phyloP scores from a whole-genome alignment of 2,329 filamentous ascomycete species.

The Fusarium equiseti region DNA sequence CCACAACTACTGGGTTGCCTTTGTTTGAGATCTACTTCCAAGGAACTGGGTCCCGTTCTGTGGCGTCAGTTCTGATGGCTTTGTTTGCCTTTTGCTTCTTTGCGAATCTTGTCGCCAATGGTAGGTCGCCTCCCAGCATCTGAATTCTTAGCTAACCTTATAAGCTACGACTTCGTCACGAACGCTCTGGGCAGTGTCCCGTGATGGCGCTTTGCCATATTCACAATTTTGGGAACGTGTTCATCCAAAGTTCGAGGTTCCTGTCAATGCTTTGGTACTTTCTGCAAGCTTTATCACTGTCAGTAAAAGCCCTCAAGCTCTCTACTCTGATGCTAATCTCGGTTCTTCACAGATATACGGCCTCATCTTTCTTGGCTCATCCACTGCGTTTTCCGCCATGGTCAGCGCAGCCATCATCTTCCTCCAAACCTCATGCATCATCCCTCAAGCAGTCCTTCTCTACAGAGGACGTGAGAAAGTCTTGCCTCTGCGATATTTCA shows the following conservation, averaged over 20 bases:
- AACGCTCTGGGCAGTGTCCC: constrained; percentile 42
- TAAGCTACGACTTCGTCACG: constrained; percentile 39
- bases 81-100: constrained; percentile 43
- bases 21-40: constrained; percentile 42
- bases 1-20: constrained; percentile 27
- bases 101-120: constrained; percentile 36
- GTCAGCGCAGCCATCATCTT: constrained; percentile 48
- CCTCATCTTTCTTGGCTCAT: constrained; percentile 48
- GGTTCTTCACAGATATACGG: constrained; percentile 39
- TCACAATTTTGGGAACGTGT: constrained; percentile 43
- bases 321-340: not conserved
- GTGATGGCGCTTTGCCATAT: constrained; percentile 45
- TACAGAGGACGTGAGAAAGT: constrained; percentile 45
- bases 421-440: constrained; percentile 41
- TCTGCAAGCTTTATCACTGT: constrained; percentile 31
- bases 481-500: constrained; percentile 44
- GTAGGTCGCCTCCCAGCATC: fast-evolving
- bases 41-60: constrained; percentile 29
- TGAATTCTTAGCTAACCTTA: fast-evolving
- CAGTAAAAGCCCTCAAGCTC: not conserved
- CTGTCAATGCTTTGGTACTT: constrained; percentile 43
- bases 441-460: constrained; percentile 47
- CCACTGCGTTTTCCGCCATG: constrained; percentile 47
- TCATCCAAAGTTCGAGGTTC: constrained; percentile 42
- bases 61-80: constrained; percentile 31